A percentile compares a stretch with the other conserved stretches of the same genome.
Conservation (phyloP, 805 yeast genomes). For the Yamadazyma sp. region DNA sequence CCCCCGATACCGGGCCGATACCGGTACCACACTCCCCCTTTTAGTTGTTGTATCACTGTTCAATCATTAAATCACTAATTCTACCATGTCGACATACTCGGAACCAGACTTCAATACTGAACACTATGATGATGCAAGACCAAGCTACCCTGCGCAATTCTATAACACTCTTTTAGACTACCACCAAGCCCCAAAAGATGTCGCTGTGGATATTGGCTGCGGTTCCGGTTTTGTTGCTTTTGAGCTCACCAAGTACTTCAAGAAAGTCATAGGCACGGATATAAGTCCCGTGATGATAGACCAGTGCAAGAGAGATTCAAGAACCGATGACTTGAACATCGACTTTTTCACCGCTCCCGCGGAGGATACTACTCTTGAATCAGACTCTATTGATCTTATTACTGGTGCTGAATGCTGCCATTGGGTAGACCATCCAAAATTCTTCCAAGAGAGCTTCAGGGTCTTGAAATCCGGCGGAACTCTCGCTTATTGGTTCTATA, state of each 20-base stretch:
- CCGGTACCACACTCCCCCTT: not conserved
- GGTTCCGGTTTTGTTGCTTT: slow-evolving; percentile 50
- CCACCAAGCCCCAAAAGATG: slow-evolving; percentile 12
- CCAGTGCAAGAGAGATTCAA: slow-evolving; percentile 18
- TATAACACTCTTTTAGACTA: slow-evolving; percentile 26
- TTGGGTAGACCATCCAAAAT: slow-evolving; percentile 66
- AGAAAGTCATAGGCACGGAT: slow-evolving; percentile 48
- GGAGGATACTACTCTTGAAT: slow-evolving; percentile 22
- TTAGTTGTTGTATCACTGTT: not conserved
- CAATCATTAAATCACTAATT: not conserved
- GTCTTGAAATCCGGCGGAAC: slow-evolving; percentile 64
- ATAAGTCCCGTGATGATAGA: slow-evolving; percentile 47
- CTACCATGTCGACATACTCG: slow-evolving; percentile 34
- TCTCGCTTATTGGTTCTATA: slow-evolving; percentile 76
- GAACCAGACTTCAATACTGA: slow-evolving; percentile 30
- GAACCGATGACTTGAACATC: slow-evolving; percentile 21
- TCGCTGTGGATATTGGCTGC: slow-evolving; percentile 47
- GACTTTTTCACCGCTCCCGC: slow-evolving; percentile 32
- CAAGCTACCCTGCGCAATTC: slow-evolving; percentile 40
- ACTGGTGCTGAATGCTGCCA: slow-evolving; percentile 87
- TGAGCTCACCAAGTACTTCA: slow-evolving; percentile 33
- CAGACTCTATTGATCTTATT: slow-evolving; percentile 52
- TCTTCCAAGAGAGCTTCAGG: slow-evolving; percentile 49
- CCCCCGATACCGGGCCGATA: slow-evolving; percentile 8
- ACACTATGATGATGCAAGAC: slow-evolving; percentile 38